These are phyloP conservation scores for Amniculicola lignicola DNA, from an alignment of 495 filamentous ascomycete genomes.

Conservation along the genomic window DNA sequence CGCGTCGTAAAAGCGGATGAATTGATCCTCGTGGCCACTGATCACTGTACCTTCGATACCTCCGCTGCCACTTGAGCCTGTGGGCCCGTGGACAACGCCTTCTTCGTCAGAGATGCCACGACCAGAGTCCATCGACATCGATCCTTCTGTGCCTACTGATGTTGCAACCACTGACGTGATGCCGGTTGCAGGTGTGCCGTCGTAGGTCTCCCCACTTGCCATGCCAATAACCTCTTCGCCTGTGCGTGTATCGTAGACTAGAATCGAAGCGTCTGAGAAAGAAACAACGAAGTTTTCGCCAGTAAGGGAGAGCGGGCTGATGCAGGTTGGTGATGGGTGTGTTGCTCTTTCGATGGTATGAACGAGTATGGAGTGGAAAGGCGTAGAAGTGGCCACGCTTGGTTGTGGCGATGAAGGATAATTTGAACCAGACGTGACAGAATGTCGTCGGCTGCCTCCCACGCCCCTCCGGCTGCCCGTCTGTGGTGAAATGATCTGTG, in stretches of 20 bases:
- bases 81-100: conserved; percentile 69
- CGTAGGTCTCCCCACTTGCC: conserved; percentile 89
- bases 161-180: conserved; percentile 93
- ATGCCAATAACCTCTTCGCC: conserved; percentile 90
- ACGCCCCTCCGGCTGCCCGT: conserved; percentile 64
- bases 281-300: conserved; percentile 93
- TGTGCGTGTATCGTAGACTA: conserved; percentile 86
- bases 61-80: conserved; percentile 70
- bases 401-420: conserved; percentile 90
- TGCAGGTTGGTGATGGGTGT: conserved; percentile 76
- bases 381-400: conserved; percentile 66
- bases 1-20: conserved; percentile 94
- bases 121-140: conserved; percentile 60
- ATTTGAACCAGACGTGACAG: conserved; percentile 83
- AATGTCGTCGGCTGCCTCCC: conserved; percentile 78
- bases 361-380: conserved; percentile 67
- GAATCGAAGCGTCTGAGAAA: conserved; percentile 81
- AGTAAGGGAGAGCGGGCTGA: conserved; percentile 77
- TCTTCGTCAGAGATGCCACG: conserved; percentile 63
- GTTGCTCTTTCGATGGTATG: conserved; percentile 75
- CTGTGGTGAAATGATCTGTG: conserved; percentile 76
- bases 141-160: conserved; percentile 71
- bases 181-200: conserved; percentile 75
- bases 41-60: conserved; percentile 85
- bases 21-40: conserved; percentile 91